These are phyloP conservation scores for Botryotinia globosa DNA, from an alignment of 2,329 filamentous ascomycete species.

Conservation along the genomic window DNA sequence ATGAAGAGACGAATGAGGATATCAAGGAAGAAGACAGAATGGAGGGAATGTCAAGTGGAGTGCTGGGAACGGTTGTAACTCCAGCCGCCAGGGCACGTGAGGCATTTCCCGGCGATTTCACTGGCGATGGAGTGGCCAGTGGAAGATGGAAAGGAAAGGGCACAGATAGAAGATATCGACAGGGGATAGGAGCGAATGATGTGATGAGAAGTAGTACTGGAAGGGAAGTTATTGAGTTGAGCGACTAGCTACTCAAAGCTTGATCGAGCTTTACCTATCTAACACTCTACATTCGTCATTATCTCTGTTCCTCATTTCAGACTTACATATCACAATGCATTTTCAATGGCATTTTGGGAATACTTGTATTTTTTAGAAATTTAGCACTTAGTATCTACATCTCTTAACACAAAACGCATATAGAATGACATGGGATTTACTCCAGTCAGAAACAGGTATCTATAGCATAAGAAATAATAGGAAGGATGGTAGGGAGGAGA, in stretches of 20 bases:
- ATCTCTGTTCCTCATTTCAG: not conserved
- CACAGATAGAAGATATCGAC: not conserved
- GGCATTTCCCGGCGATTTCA: not conserved
- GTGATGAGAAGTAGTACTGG: not conserved
- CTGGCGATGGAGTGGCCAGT: not conserved
- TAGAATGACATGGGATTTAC: not conserved
- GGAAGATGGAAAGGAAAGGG: slow-evolving; percentile 13
- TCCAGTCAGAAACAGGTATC: not conserved
- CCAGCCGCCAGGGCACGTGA: fast-evolving
- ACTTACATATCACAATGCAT: not conserved
- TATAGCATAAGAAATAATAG: not conserved
- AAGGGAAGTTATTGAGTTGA: not conserved
- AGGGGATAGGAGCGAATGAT: not conserved
- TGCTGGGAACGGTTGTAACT: too few species aligned
- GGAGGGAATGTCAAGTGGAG: too few species aligned
- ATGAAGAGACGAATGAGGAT: not conserved
- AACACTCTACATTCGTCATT: not conserved
- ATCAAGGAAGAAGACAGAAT: not conserved
- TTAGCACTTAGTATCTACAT: not conserved
- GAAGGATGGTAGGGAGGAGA: not conserved
- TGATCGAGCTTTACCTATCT: not conserved
- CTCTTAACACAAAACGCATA: not conserved
- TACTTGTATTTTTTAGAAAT: not conserved
- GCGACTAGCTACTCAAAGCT: not conserved
- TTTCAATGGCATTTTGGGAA: not conserved